A percentile compares a stretch with the other conserved stretches of the same genome.
Evolutionary conservation across 306 rosid genomes (phyloP).

Genomic region (Oemleria cerasiformis): DNA sequence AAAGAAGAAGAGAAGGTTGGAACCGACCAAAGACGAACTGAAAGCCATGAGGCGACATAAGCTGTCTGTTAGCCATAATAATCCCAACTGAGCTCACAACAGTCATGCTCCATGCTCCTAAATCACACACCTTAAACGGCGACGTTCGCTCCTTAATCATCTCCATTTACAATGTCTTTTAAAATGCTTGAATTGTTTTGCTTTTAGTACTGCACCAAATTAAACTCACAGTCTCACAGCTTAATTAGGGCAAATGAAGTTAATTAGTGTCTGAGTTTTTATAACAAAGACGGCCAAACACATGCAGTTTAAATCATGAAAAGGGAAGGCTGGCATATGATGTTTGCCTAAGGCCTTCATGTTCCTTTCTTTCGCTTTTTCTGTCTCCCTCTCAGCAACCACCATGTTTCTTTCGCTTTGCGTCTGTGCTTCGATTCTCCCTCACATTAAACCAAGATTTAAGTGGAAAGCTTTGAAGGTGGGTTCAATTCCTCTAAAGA

Average conservation of each 20-base stretch:
- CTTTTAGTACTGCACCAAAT: not conserved
- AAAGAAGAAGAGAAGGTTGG: not conserved
- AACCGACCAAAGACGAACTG: constrained; percentile 27
- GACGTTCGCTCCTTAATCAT: constrained; percentile 18
- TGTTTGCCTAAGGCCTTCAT: not conserved
- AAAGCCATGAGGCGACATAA: constrained; percentile 27
- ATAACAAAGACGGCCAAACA: not conserved
- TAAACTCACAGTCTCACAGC: no score
- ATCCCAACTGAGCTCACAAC: constrained; percentile 37
- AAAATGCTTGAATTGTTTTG: no score
- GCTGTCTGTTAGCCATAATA: constrained; percentile 34
- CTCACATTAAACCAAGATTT: no score
- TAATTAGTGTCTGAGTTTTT: not conserved
- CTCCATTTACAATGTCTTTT: not conserved
- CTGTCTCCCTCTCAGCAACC: constrained; percentile 7
- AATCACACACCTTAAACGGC: constrained; percentile 13
- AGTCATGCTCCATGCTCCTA: constrained; percentile 38
- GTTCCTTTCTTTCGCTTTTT: constrained; percentile 1
- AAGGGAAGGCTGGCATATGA: not conserved
- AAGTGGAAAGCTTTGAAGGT: no score
- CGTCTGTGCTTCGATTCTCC: no score
- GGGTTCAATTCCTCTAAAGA: no score
- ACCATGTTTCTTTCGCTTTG: not conserved
- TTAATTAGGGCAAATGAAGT: no score
- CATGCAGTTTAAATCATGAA: not conserved